These are phyloP conservation scores for Tricholoma furcatifolium DNA, from an alignment of 768 basidiomycete species.

Conservation along the genomic window DNA sequence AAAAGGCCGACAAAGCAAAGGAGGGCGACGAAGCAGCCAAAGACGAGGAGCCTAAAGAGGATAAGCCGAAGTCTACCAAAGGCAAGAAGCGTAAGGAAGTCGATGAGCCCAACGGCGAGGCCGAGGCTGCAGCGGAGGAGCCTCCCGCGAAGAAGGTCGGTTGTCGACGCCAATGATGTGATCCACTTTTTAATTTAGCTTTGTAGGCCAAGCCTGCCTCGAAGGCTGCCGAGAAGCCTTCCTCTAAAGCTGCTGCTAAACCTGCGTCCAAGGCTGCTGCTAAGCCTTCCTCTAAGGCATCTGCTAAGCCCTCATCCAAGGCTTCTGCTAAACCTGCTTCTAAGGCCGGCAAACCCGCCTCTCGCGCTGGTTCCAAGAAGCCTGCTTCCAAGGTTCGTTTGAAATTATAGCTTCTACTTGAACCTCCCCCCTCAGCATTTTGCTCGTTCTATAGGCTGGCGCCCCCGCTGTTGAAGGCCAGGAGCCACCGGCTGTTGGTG, in stretches of 20 bases:
- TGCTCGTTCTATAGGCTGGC: constrained; percentile 17
- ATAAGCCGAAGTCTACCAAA: constrained; percentile 51
- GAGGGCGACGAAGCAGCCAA: too few species aligned
- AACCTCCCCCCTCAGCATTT: not conserved
- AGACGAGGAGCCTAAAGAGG: constrained; percentile 45
- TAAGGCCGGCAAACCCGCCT: constrained; percentile 64
- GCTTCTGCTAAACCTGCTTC: constrained; percentile 50
- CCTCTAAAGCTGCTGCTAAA: constrained; percentile 39
- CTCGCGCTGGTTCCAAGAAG: constrained; percentile 60
- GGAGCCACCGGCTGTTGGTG: constrained; percentile 35
- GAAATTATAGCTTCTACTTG: constrained; percentile 2
- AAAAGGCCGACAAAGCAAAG: constrained; percentile 47
- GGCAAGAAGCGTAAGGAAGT: constrained; percentile 44
- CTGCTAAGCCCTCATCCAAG: constrained; percentile 43
- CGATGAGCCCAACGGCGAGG: constrained; percentile 38
- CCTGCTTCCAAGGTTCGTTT: constrained; percentile 58
- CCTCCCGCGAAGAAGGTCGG: constrained; percentile 68
- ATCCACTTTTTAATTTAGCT: not conserved
- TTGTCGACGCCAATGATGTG: constrained; percentile 13
- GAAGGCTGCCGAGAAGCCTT: constrained; percentile 30
- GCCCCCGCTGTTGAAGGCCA: constrained; percentile 34
- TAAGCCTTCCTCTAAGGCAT: constrained; percentile 41
- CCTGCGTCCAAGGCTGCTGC: constrained; percentile 41
- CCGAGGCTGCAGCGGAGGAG: constrained; percentile 28
- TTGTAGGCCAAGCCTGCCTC: constrained; percentile 41